Conservation (phyloP, 331 rosid species). For the Acacia pycnantha region DNA sequence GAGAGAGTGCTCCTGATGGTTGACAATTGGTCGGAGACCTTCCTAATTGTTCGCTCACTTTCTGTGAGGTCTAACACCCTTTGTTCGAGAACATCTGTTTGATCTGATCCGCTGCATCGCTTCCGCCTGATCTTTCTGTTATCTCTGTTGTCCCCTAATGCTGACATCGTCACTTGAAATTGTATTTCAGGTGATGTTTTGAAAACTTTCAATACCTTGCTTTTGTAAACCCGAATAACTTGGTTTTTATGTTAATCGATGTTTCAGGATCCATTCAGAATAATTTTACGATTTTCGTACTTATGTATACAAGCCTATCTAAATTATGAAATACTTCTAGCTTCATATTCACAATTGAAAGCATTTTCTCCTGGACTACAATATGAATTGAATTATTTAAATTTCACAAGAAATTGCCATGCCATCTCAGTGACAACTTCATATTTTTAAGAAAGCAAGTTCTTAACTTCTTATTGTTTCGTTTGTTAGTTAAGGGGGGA, state of each 20-base stretch:
- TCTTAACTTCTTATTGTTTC: background rate
- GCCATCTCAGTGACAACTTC: background rate
- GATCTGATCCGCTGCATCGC: background rate
- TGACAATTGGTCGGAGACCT: background rate
- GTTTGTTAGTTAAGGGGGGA: background rate
- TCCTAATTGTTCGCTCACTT: conserved; percentile 9
- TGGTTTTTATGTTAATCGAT: background rate
- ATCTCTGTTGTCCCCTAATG: background rate
- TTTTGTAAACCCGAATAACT: background rate
- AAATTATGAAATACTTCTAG: background rate
- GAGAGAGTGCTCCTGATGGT: background rate
- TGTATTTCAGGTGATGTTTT: conserved; percentile 22
- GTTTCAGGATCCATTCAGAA: background rate
- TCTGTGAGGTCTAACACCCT: background rate
- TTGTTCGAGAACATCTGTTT: background rate
- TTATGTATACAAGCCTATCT: background rate
- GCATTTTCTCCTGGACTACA: background rate
- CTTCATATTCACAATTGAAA: background rate
- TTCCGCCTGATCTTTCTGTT: background rate
- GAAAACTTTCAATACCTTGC: background rate
- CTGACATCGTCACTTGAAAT: background rate
- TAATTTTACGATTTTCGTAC: background rate
- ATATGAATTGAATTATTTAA: background rate
- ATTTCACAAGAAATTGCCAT: conserved; percentile 8
- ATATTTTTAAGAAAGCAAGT: background rate